Percentiles rank a stretch among this genome's conserved stretches.
Conservation (phyloP, 805 yeast species). For the Wickerhamiella slavikovae region DNA sequence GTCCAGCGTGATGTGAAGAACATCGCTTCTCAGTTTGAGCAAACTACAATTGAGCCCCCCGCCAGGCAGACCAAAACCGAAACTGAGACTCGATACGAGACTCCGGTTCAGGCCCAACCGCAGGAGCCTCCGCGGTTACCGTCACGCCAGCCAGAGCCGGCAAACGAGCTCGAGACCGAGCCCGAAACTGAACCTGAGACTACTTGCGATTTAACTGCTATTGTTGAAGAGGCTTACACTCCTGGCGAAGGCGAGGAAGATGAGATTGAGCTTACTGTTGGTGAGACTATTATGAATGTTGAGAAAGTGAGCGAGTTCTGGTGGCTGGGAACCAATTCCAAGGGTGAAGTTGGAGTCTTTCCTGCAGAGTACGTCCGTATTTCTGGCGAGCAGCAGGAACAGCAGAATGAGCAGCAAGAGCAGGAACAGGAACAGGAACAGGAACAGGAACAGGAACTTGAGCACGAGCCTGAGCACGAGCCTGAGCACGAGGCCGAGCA, state of each 20-base stretch:
- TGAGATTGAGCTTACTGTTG: conserved; percentile 47
- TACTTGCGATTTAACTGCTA: conserved; percentile 26
- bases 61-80: conserved; percentile 9
- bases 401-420: conserved; percentile 6
- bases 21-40: conserved; percentile 5
- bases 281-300: conserved; percentile 43
- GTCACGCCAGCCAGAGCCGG: conserved; percentile 9
- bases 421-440: too few relatives aligned
- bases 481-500: not conserved
- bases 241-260: conserved; percentile 58
- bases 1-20: conserved; percentile 7
- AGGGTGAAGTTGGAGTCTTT: conserved; percentile 71
- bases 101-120: conserved; percentile 5
- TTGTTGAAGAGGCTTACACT: conserved; percentile 49
- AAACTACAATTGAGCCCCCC: conserved; percentile 3
- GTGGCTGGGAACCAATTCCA: conserved; percentile 70
- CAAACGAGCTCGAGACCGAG: conserved; percentile 7
- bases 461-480: conserved; percentile 4
- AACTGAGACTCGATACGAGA: conserved; percentile 8
- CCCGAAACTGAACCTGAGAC: conserved; percentile 4
- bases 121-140: conserved; percentile 11
- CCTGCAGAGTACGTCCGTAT: conserved; percentile 68
- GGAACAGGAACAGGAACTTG: conserved; percentile 5
- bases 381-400: conserved; percentile 9
- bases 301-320: conserved; percentile 58